Evolutionary conservation across 441 rosid species (phyloP).

Genomic region (Corymbia calophylla): DNA sequence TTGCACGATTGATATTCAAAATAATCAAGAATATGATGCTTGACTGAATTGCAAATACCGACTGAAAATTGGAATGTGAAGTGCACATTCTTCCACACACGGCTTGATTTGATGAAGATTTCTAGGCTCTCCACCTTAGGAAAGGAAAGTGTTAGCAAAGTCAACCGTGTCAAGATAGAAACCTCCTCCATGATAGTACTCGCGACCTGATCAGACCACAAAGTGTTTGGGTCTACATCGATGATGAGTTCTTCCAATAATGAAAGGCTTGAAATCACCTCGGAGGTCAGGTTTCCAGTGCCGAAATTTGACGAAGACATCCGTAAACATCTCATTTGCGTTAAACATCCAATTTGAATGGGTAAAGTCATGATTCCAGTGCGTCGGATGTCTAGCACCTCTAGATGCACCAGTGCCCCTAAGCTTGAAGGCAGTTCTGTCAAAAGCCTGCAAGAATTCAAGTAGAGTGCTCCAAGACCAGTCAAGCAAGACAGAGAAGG

Average conservation of each 20-base stretch:
- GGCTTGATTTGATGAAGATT: not conserved
- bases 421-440: not conserved
- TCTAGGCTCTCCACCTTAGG: not conserved
- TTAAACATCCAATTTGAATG: not conserved
- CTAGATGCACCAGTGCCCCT: fast-evolving
- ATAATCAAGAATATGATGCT: not conserved
- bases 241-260: not conserved
- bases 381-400: not conserved
- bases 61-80: not conserved
- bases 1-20: not conserved
- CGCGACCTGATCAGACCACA: not conserved
- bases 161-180: not conserved
- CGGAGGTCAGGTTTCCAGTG: fast-evolving
- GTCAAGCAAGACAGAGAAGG: not conserved
- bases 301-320: not conserved
- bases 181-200: not conserved
- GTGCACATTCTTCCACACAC: fast-evolving
- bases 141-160: not conserved
- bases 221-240: not conserved
- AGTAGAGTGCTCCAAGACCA: fast-evolving
- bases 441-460: fast-evolving
- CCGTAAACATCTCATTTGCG: not conserved
- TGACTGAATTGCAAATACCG: not conserved
- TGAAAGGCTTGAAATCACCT: not conserved
- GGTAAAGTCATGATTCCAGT: not conserved